phyloP scores from a whole-genome alignment of 768 basidiomycete species.

The Xerocomellus chrysenteron region DNA sequence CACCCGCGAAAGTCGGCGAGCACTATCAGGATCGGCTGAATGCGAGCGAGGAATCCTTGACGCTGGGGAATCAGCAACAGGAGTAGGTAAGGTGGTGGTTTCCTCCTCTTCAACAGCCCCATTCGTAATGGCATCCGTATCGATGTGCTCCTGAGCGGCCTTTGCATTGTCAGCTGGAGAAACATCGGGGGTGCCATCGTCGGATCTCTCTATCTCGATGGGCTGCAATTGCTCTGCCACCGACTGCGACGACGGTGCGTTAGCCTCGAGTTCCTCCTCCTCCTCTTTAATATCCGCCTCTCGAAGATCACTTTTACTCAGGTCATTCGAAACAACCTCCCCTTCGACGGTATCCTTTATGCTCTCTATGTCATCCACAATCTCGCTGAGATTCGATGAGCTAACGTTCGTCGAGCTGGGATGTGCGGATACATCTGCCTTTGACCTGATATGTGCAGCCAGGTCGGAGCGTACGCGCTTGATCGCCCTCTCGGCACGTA shows the following conservation, averaged over 20 bases:
- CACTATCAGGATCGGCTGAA: constrained; percentile 74
- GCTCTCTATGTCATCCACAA: constrained; percentile 32
- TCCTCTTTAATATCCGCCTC: constrained; percentile 29
- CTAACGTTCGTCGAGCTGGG: constrained; percentile 26
- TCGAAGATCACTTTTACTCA: constrained; percentile 13
- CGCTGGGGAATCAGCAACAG: constrained; percentile 36
- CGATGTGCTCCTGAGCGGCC: constrained; percentile 14
- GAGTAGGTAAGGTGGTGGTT: constrained; percentile 32
- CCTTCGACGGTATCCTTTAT: constrained; percentile 25
- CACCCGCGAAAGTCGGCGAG: constrained; percentile 55
- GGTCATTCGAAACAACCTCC: constrained; percentile 19
- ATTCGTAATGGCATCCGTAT: constrained; percentile 24
- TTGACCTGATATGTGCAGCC: constrained; percentile 61
- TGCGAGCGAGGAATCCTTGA: constrained; percentile 71
- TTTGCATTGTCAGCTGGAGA: constrained; percentile 7
- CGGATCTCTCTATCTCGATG: constrained; percentile 25
- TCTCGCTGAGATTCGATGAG: constrained; percentile 33
- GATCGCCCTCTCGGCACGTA: constrained; percentile 82
- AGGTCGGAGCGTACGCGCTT: constrained; percentile 85
- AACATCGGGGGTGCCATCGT: constrained; percentile 16
- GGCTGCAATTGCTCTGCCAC: constrained; percentile 9
- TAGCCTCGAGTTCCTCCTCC: constrained; percentile 23
- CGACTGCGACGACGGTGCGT: constrained; percentile 1
- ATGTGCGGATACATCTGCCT: constrained; percentile 25
- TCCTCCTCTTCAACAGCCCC: constrained; percentile 30